phyloP scores from a whole-genome alignment of 495 filamentous ascomycete genomes.

The Penicillium lagena region DNA sequence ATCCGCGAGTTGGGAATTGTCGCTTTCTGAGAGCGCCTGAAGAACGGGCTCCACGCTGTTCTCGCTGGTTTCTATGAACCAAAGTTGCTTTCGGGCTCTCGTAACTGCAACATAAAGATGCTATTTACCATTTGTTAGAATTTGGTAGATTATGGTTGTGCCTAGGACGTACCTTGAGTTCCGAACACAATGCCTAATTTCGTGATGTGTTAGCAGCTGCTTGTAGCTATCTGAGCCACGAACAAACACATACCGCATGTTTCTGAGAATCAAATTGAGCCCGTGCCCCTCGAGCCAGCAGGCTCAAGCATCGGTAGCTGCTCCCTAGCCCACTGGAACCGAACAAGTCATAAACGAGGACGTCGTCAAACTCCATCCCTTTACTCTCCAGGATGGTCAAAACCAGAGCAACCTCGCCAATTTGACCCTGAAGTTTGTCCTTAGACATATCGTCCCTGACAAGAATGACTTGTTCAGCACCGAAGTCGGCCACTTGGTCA shows the following conservation, averaged over 20 bases:
- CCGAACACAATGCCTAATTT: constrained; percentile 13
- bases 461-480: constrained; percentile 38
- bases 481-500: constrained; percentile 27
- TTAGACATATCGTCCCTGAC: constrained; percentile 30
- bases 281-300: background rate
- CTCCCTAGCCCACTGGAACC: constrained; percentile 8
- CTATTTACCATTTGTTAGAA: constrained; percentile 3
- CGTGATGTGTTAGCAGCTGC: background rate
- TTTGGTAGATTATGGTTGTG: background rate
- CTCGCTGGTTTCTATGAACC: constrained; percentile 16
- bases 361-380: constrained; percentile 44
- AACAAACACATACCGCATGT: constrained; percentile 3
- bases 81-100: constrained; percentile 17
- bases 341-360: constrained; percentile 30
- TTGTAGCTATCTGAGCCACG: background rate
- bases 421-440: constrained; percentile 14
- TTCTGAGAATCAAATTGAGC: constrained; percentile 14
- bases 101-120: constrained; percentile 25
- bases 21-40: constrained; percentile 2
- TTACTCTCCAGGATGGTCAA: constrained; percentile 39
- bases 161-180: constrained; percentile 12
- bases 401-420: constrained; percentile 28
- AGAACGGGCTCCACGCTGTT: constrained; percentile 4
- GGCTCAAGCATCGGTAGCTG: constrained; percentile 11
- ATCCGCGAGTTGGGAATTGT: constrained; percentile 1